Evolutionary conservation across 1,139 yeast species (phyloP).

Genomic region (Magnusiomyces fungicola): DNA sequence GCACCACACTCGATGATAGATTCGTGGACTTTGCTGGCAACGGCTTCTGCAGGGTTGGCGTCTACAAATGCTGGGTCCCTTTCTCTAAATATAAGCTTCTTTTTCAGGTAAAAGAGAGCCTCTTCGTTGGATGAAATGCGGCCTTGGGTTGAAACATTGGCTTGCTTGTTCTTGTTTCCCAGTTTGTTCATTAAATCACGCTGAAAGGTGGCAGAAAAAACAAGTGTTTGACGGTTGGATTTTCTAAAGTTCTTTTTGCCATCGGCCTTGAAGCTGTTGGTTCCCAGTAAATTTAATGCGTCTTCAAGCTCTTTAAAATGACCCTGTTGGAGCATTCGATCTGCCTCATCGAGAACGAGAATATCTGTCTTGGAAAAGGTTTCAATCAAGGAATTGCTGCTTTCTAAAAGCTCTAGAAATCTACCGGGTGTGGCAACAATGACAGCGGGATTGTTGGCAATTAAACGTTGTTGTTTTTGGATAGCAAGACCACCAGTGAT

Average conservation of each 20-base stretch:
- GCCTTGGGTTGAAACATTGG: constrained; percentile 16
- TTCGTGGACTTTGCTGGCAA: constrained; percentile 71
- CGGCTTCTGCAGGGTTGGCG: constrained; percentile 78
- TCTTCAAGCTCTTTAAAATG: constrained; percentile 91
- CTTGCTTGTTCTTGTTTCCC: constrained; percentile 34
- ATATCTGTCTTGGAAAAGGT: constrained; percentile 59
- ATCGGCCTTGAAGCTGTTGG: constrained; percentile 17
- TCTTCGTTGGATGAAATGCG: constrained; percentile 28
- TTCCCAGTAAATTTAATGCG: constrained; percentile 49
- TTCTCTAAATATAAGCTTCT: constrained; percentile 33
- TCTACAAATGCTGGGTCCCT: constrained; percentile 57
- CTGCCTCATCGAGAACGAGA: constrained; percentile 94
- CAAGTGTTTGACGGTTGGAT: constrained; percentile 77
- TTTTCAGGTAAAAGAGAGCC: constrained; percentile 33
- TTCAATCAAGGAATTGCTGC: constrained; percentile 43
- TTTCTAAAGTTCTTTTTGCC: constrained; percentile 19
- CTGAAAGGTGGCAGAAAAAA: constrained; percentile 92
- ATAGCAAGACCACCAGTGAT: constrained; percentile 92
- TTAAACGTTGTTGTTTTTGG: constrained; percentile 80
- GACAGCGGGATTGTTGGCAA: constrained; percentile 68
- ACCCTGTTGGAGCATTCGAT: constrained; percentile 88
- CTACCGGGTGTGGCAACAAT: constrained; percentile 97
- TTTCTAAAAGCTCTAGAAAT: constrained; percentile 70
- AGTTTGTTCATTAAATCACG: constrained; percentile 73
- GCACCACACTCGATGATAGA: constrained; percentile 90